Conservation (phyloP, 768 basidiomycete genomes). For the Tricholoma hemisulphureum region DNA sequence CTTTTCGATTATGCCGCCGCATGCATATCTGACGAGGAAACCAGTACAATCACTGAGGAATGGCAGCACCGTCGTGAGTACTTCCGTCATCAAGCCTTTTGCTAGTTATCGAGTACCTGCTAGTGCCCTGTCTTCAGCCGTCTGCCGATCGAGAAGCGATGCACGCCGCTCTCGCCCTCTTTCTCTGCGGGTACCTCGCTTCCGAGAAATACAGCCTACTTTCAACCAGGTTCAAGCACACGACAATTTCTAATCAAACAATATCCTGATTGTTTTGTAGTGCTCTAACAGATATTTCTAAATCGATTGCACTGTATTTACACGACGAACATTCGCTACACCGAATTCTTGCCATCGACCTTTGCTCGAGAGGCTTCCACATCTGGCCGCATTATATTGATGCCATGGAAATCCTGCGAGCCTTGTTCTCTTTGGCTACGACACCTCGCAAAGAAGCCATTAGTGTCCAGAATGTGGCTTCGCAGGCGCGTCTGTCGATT, state of each 20-base stretch:
- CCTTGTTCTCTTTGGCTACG: slow-evolving; percentile 80
- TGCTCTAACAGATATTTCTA: slow-evolving; percentile 78
- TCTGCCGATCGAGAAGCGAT: slow-evolving; percentile 57
- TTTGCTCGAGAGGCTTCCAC: slow-evolving; percentile 87
- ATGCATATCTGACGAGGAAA: slow-evolving; percentile 65
- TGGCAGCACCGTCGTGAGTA: slow-evolving; percentile 11
- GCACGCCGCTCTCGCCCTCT: slow-evolving; percentile 66
- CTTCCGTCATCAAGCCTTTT: not conserved
- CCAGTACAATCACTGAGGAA: slow-evolving; percentile 31
- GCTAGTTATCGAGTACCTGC: slow-evolving; percentile 54
- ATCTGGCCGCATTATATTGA: slow-evolving; percentile 96
- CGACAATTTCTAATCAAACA: not conserved
- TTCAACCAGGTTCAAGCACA: slow-evolving; percentile 55
- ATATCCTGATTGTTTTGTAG: slow-evolving; percentile 36
- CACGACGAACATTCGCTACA: slow-evolving; percentile 68
- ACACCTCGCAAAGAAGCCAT: slow-evolving; percentile 68
- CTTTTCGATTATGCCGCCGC: slow-evolving; percentile 77
- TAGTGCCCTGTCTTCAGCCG: slow-evolving; percentile 64
- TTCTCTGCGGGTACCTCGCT: slow-evolving; percentile 81
- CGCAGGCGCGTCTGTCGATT: slow-evolving; percentile 81
- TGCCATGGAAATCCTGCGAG: slow-evolving; percentile 81
- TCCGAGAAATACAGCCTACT: slow-evolving; percentile 76
- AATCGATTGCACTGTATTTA: slow-evolving; percentile 76
- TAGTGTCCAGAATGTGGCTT: slow-evolving; percentile 62
- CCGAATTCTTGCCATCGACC: slow-evolving; percentile 77